Evolutionary conservation across 495 filamentous ascomycete species (phyloP).

Genomic region (Trichoderma reesei): DNA sequence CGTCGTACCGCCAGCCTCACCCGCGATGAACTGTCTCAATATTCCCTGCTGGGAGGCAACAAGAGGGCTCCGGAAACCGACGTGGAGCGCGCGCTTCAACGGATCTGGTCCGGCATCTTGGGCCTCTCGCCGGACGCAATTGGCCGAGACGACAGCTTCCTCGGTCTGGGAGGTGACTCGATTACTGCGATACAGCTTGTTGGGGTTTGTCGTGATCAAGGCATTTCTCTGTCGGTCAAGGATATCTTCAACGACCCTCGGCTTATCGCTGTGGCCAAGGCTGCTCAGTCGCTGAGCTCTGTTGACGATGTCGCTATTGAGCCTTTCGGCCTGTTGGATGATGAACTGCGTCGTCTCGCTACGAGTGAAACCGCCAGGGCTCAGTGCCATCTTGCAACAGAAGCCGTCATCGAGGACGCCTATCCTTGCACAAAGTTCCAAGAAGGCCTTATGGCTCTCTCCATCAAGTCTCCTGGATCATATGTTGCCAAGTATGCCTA

Average conservation of each 20-base stretch:
- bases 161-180: conserved; percentile 33
- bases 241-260: conserved; percentile 5
- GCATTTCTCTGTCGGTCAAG: conserved; percentile 5
- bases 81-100: not conserved
- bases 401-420: not conserved
- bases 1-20: not conserved
- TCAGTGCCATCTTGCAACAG: conserved; percentile 15
- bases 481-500: conserved; percentile 35
- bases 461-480: conserved; percentile 28
- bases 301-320: not conserved
- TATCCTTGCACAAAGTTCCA: conserved; percentile 45
- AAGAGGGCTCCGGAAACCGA: conserved; percentile 7
- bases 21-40: conserved; percentile 25
- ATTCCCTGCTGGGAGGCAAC: conserved; percentile 33
- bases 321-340: not conserved
- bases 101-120: not conserved
- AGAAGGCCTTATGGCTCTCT: conserved; percentile 42
- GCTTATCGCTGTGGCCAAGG: conserved; percentile 2
- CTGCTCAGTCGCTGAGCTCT: not conserved
- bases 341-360: not conserved
- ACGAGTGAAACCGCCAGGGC: conserved; percentile 17
- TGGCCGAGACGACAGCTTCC: conserved; percentile 33
- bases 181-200: conserved; percentile 33
- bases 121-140: conserved; percentile 22
- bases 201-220: conserved; percentile 25